Base-by-base conservation (phyloP, 1,139 yeast species). In the Hyphopichia pseudoburtonii region DNA sequence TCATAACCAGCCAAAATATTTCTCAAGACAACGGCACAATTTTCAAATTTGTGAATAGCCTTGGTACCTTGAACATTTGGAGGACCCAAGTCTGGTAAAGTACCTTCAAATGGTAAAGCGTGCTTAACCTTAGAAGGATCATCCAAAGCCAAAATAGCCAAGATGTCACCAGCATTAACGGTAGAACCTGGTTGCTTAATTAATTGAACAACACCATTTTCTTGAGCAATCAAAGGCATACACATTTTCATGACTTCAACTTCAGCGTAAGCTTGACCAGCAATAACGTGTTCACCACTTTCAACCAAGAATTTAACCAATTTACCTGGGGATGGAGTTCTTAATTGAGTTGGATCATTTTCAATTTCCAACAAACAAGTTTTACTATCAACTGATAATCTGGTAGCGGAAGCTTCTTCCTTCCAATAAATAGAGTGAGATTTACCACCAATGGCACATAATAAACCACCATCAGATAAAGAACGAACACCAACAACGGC, bases 181-280 rank as follows among this genome's bases (percentile, higher is more conserved):
- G 96, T 88, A 9, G 97, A 84, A 41, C 99, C 99, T n/a, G 98
- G 97, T 66, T 94, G 98, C 64, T 92, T 90, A 57, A 92, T 80
- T 37, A 89, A 73, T 69, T 92, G 97, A 36, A 90, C 89, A 43
- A 79, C 73, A 74, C 99, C 99, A 56, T 86, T 84, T 63, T 90
- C 98, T 62, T 82, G 88, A 24, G 97, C 92, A 55, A 88, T 73
- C 56, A 90, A 74, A 36, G 95, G 95, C 94, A 86, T 86, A 62
- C 86, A 85, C 97, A 90, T 90, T 68, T 92, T 92, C 99, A 92
- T 92, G 50, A 92, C 98, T 70, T 92, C 99, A 41, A 92, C 96
- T 69, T 92, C 98, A 32, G 98, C 98, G 57, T 80, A 94, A 32
- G 97, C 82, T 67, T 92, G 96, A 43, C 98, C 98, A 43, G 95